Evolutionary conservation across 2,329 filamentous ascomycete genomes (phyloP).

Genomic region (Xylaria digitata): DNA sequence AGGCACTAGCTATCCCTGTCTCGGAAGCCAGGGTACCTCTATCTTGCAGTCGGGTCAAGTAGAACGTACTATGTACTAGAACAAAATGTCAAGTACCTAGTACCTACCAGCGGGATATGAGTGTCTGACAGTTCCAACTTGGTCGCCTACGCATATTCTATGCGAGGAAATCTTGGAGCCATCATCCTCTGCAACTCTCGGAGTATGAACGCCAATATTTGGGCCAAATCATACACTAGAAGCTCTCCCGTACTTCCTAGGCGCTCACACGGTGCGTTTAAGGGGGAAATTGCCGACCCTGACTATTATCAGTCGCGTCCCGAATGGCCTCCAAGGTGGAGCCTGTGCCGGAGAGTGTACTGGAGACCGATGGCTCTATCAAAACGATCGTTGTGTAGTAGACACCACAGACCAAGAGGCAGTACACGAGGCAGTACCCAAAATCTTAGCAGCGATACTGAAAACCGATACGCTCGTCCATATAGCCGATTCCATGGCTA

Average conservation of each 20-base stretch:
- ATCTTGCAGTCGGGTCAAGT: slow-evolving; percentile 34
- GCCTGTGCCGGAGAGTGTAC: slow-evolving; percentile 39
- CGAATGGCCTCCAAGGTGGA: slow-evolving; percentile 42
- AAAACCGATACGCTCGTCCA: slow-evolving; percentile 45
- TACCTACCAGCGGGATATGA: too few relatives aligned
- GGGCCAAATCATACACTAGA: too few relatives aligned
- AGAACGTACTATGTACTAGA: too few relatives aligned
- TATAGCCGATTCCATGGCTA: slow-evolving; percentile 43
- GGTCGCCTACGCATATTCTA: slow-evolving; percentile 41
- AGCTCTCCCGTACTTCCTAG: too few relatives aligned
- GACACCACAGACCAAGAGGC: slow-evolving; percentile 44
- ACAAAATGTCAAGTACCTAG: too few relatives aligned
- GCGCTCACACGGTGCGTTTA: too few relatives aligned
- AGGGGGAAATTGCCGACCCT: too few relatives aligned
- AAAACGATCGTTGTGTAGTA: slow-evolving; percentile 43
- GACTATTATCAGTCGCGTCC: slow-evolving; percentile 34
- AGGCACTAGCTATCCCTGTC: slow-evolving; percentile 41
- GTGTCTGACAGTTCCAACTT: too few relatives aligned
- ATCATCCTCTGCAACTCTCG: too few relatives aligned
- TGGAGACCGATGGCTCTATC: slow-evolving; percentile 36
- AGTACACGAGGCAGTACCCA: slow-evolving; percentile 38
- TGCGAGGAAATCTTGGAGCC: background rate
- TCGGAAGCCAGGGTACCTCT: slow-evolving; percentile 42
- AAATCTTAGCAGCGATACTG: slow-evolving; percentile 37
- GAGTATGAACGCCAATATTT: too few relatives aligned